A percentile compares a stretch with the other conserved stretches of the same genome.
Conservation (phyloP, 192 early-diverging fungal species). For the Rhizoclosmatium globosum region DNA sequence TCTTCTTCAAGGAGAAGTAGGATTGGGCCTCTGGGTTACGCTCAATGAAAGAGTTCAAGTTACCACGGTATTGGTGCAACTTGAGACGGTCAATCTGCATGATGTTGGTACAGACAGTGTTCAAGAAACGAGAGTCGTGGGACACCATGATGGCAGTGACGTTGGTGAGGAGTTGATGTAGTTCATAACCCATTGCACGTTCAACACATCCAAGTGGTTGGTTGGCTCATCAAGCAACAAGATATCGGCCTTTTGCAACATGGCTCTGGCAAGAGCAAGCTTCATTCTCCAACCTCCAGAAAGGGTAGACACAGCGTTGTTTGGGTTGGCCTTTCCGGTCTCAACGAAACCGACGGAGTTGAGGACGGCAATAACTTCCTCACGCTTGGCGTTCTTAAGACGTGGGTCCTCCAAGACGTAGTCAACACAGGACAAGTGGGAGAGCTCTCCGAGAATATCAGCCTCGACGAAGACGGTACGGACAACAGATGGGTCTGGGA, state of each 20-base stretch:
- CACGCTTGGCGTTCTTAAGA: constrained; percentile 48
- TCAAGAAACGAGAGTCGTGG: constrained; percentile 87
- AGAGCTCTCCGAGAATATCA: constrained; percentile 69
- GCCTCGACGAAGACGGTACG: constrained; percentile 81
- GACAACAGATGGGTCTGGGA: constrained; percentile 79
- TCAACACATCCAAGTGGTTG: constrained; percentile 82
- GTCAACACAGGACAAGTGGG: constrained; percentile 73
- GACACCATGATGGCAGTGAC: constrained; percentile 88
- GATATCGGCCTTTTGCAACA: constrained; percentile 86
- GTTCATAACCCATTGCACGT: constrained; percentile 71
- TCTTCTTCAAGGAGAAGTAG: constrained; percentile 77
- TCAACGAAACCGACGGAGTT: constrained; percentile 75
- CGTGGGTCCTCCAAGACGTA: constrained; percentile 65
- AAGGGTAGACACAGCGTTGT: constrained; percentile 69
- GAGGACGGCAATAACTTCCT: constrained; percentile 66
- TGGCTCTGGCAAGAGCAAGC: constrained; percentile 85
- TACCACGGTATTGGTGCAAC: constrained; percentile 80
- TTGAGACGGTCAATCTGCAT: constrained; percentile 88
- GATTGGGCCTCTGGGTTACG: constrained; percentile 75
- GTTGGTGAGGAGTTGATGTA: constrained; percentile 75
- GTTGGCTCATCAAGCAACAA: constrained; percentile 86
- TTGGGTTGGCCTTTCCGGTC: constrained; percentile 59
- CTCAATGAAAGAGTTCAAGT: constrained; percentile 84
- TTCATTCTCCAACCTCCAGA: constrained; percentile 94
- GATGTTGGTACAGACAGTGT: constrained; percentile 81